These are phyloP conservation scores for Trichomonas vaginalis DNA, from an alignment of 208 protist species.

Conservation along the genomic window DNA sequence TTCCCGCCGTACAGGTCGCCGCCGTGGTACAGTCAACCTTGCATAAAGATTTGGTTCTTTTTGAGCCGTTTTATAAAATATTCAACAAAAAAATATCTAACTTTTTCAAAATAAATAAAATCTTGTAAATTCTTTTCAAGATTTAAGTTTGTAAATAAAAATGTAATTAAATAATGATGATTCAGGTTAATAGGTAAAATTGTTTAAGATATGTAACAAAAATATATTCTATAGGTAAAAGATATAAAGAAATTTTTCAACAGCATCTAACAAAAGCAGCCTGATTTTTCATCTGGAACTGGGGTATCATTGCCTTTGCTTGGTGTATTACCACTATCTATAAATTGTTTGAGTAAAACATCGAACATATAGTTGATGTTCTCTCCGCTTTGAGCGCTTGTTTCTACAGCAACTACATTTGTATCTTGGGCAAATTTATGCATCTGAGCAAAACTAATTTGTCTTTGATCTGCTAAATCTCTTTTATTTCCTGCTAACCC, in stretches of 20 bases:
- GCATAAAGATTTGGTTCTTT: background rate
- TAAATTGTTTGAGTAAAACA: background rate
- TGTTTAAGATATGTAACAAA: no score
- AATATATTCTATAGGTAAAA: no score
- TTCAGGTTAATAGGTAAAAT: no score
- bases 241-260: no score
- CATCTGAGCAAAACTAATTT: background rate
- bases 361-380: background rate
- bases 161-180: no score
- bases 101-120: background rate
- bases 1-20: conserved; percentile 79
- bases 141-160: no score
- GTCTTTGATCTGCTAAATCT: background rate
- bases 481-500: background rate
- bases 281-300: background rate
- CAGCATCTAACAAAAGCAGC: background rate
- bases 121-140: no score
- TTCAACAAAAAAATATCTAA: background rate
- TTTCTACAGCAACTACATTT: background rate
- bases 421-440: background rate
- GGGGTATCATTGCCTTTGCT: background rate
- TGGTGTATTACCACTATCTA: background rate
- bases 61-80: background rate
- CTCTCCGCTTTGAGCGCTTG: background rate
- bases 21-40: conserved; percentile 25